A percentile compares a stretch with the other conserved stretches of the same genome.
Conservation (phyloP, 495 filamentous ascomycete species). For the Penicillium coprophilum region DNA sequence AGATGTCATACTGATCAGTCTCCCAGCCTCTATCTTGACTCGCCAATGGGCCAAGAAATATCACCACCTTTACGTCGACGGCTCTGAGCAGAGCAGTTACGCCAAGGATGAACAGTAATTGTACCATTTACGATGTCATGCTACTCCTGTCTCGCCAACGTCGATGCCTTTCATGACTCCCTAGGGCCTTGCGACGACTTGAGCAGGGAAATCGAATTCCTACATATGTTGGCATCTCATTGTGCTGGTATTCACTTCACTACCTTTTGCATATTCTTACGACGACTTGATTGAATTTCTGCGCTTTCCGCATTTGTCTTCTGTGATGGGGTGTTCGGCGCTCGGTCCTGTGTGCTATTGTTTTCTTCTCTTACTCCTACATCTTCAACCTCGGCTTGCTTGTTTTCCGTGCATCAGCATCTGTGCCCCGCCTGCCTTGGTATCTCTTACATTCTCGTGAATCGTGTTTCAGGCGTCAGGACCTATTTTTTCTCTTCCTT, state of each 20-base stretch:
- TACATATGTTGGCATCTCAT: constrained; percentile 49
- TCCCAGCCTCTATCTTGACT: constrained; percentile 80
- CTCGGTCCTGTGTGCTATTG: constrained; percentile 25
- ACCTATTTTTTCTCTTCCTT: constrained; percentile 28
- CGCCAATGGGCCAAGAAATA: constrained; percentile 89
- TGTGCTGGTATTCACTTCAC: constrained; percentile 43
- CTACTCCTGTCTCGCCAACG: constrained; percentile 28
- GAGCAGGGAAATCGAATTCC: constrained; percentile 36
- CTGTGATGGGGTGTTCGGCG: constrained; percentile 43
- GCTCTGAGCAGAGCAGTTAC: constrained; percentile 40
- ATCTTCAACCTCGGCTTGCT: constrained; percentile 9
- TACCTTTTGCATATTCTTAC: constrained; percentile 50
- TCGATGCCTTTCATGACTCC: constrained; percentile 29
- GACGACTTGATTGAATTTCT: constrained; percentile 46
- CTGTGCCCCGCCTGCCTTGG: constrained; percentile 32
- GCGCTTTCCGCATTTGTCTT: constrained; percentile 42
- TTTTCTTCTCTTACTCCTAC: constrained; percentile 18
- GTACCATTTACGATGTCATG: constrained; percentile 32
- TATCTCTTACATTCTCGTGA: constrained; percentile 38
- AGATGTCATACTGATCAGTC: constrained; percentile 16
- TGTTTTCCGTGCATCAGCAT: constrained; percentile 33
- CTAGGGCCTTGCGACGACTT: constrained; percentile 27
- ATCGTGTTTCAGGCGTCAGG: constrained; percentile 36
- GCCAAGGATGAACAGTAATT: constrained; percentile 43
- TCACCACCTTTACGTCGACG: constrained; percentile 46